Evolutionary conservation across 176 grass and related monocot genomes (phyloP).

Genomic region (Olyra latifolia): DNA sequence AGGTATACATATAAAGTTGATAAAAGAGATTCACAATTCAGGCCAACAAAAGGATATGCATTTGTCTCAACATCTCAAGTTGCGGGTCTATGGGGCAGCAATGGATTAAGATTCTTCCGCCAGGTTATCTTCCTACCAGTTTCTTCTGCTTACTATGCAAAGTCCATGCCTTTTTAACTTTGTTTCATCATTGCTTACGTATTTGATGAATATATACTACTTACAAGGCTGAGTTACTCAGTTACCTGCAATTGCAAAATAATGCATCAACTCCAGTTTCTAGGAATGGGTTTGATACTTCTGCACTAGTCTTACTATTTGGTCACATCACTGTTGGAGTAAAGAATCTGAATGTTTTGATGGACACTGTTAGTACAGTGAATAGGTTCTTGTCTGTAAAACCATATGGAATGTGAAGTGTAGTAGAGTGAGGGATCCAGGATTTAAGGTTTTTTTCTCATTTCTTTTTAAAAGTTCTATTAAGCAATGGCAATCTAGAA

Average conservation of each 20-base stretch:
- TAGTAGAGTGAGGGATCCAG: background rate
- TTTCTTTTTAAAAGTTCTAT: background rate
- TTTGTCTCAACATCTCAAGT: slow-evolving; percentile 71
- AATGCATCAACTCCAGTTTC: background rate
- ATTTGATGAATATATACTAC: background rate
- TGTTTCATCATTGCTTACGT: slow-evolving; percentile 5
- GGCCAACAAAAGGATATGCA: slow-evolving; percentile 76
- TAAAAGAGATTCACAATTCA: slow-evolving; percentile 62
- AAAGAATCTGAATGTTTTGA: background rate
- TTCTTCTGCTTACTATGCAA: slow-evolving; percentile 1
- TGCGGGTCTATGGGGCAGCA: slow-evolving; percentile 65
- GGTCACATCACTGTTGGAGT: background rate
- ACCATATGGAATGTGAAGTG: background rate
- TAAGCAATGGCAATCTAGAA: background rate
- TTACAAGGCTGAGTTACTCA: background rate
- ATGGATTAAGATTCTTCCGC: slow-evolving; percentile 58
- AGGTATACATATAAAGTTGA: slow-evolving; percentile 79
- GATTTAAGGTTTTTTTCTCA: background rate
- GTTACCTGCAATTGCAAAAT: background rate
- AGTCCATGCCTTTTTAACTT: background rate
- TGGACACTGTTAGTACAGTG: slow-evolving; percentile 6
- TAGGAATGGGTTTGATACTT: background rate
- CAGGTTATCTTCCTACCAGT: slow-evolving; percentile 46
- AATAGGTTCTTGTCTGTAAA: slow-evolving; percentile 1
- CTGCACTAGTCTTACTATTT: slow-evolving; percentile 6